Base-by-base conservation (phyloP, 768 basidiomycete species). In the Boletus coccyginus region DNA sequence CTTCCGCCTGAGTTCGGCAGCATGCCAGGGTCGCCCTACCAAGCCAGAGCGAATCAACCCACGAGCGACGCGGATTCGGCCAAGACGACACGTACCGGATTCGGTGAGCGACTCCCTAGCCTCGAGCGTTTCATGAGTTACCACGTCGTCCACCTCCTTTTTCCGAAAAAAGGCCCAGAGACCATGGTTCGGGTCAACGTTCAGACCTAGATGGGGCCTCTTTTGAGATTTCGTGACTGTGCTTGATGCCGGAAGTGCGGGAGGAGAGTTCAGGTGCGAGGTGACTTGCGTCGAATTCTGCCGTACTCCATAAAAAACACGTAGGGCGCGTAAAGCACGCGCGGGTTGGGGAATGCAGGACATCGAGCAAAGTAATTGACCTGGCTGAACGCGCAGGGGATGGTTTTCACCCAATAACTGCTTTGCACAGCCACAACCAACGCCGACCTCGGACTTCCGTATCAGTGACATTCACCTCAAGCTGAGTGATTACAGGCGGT, bases 21-120 rank as follows among this genome's bases (percentile, higher is more conserved):
- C 87, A 51, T 75, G 80, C 95, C 95, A 98, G 27, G 90, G 77
- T 50, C 96, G 84, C 40, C 94, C 96, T 95, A 66, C 17, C n/a
- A 56, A 57, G 56, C 43, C 38, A 44, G 19, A 49, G n/a, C 31
- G 29, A 42, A n/a, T 57, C 45, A 62, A 55, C 41, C 7, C 44
- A 46, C 31, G 38, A 48, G 13, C 24, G 16, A 17, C 41, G 36
- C 50, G 24, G 29, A 42, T 17, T 38, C 32, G 32, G 44, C 43
- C 12, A 14, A 50, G 35, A 32, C 39, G 12, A 46, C 19, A 63
- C 75, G 55, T 50, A 79, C 78, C 78, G 43, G 73, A 72, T 42
- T 70, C 64, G 27, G 73, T 71, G 14, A 70, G 53, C 11, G 67
- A 59, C 42, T 76, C 65, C 40, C 53, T 58, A 5, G 65, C 58